These are phyloP conservation scores for Exophiala sp. DNA, from an alignment of 2,329 filamentous ascomycete species.

Conservation along the genomic window DNA sequence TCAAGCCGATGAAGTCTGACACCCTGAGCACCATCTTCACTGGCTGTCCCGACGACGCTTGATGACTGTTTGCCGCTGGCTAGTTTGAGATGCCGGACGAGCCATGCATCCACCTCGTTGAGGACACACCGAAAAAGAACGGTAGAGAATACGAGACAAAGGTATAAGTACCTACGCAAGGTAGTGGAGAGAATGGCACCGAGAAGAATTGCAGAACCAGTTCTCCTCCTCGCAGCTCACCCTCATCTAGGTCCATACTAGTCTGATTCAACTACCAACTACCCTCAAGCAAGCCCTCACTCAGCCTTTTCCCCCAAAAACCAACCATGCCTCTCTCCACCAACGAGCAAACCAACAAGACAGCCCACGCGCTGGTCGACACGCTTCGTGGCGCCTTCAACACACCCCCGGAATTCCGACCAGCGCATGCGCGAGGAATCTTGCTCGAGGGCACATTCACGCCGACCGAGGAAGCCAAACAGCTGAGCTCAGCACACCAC, in stretches of 20 bases:
- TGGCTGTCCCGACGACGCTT: slow-evolving; percentile 7
- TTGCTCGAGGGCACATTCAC: slow-evolving; percentile 50
- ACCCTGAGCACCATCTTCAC: slow-evolving; percentile 2
- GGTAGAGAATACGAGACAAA: background rate
- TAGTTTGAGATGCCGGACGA: slow-evolving; percentile 12
- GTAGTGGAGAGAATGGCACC: too few species aligned
- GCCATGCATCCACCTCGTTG: background rate
- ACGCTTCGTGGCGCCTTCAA: slow-evolving; percentile 38
- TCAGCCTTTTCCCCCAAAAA: too few species aligned
- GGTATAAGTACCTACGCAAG: background rate
- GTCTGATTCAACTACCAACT: too few species aligned
- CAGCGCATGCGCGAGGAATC: slow-evolving; percentile 51
- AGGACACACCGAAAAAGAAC: too few species aligned
- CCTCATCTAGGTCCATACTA: too few species aligned
- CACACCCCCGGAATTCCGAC: slow-evolving; percentile 39
- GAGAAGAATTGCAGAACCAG: too few species aligned
- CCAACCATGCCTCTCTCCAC: slow-evolving; percentile 42
- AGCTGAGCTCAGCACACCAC: slow-evolving; percentile 46
- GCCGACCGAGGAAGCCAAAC: slow-evolving; percentile 41
- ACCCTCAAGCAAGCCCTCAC: too few species aligned
- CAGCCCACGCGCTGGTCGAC: slow-evolving; percentile 36
- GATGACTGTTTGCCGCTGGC: slow-evolving; percentile 12
- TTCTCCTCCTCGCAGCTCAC: too few species aligned
- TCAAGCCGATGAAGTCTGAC: background rate
- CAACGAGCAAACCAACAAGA: slow-evolving; percentile 38